Evolutionary conservation across 2,329 filamentous ascomycete species (phyloP), one percentile per base, ranked within the genome.

Genomic region (Colletotrichum trifolii): DNA sequence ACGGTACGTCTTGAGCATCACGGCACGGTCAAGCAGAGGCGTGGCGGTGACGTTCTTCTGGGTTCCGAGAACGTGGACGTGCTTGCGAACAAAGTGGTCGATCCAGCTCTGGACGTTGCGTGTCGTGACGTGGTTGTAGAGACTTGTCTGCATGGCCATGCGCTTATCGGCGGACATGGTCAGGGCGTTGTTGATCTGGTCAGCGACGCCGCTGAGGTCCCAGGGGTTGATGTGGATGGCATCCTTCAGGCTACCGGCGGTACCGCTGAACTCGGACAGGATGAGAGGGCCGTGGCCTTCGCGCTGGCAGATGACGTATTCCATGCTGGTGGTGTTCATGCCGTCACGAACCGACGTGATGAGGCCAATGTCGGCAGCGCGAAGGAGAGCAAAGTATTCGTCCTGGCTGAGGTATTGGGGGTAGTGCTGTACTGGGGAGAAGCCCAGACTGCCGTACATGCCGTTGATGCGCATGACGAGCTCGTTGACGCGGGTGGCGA

Each of bases 221-320:
- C 94, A 98, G 1, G 95, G 95, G 79, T 98, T 98, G 82, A 98
- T 97, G 77, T 97, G 93, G 67, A 97, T 94, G 38, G 95, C 95
- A 73, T 92, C 91, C 67, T 87, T 87, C 42, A 98, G 85, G 60
- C 90, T 96, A 58, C 92, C 92, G 38, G 95, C 94, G 1, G 95
- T 97, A 64, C 95, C 95, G 68, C 94, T 97, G 77, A 98, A 98
- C 77, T 98, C 95, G 12, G 96, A 98, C 33, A 98, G 87, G 69
- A 98, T 97, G 50, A 98, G 82, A 2, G 94, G 95, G 1, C 94
- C 92, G 70, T 94, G 89, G 61, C 89, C 90, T 68, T 96, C 91
- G 73, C 93, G 91, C 78, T 98, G 95, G 76, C 93, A 97, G 63
- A 97, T 87, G 62, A 98, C 89, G 75, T 97, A 98, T 78, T 98